Conservation (phyloP, 2,329 filamentous ascomycete genomes). For the Chaetomiaceae sp. region DNA sequence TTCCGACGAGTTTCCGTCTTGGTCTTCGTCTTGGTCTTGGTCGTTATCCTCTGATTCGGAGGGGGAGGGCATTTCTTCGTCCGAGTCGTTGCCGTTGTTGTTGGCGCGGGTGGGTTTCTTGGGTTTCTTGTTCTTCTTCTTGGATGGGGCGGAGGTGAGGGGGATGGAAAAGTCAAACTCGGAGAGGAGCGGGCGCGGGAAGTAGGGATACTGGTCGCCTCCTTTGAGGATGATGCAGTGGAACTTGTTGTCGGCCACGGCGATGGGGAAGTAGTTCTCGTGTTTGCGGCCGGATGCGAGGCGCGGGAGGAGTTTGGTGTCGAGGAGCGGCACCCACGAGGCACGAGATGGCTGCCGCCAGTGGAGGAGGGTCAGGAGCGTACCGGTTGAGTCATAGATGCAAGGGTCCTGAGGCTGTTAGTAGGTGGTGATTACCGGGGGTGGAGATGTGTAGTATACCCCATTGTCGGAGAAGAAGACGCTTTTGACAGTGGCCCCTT, state of each 20-base stretch:
- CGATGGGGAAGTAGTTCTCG: constrained; percentile 92
- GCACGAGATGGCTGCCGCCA: constrained; percentile 86
- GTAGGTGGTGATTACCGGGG: neutral
- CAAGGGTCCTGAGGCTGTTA: constrained; percentile 67
- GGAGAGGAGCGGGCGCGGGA: constrained; percentile 79
- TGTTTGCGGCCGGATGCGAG: constrained; percentile 79
- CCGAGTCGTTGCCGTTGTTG: constrained; percentile 28
- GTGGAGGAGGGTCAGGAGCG: constrained; percentile 80
- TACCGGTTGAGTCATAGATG: constrained; percentile 91
- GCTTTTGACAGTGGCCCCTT: constrained; percentile 67
- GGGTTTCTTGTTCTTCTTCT: constrained; percentile 29
- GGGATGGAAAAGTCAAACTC: constrained; percentile 93
- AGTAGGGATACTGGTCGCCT: constrained; percentile 87
- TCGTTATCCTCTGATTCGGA: constrained; percentile 28
- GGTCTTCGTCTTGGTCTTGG: neutral
- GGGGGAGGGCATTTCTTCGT: constrained; percentile 22
- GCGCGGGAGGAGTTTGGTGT: constrained; percentile 79
- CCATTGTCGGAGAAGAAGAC: constrained; percentile 91
- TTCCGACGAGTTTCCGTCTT: constrained; percentile 39
- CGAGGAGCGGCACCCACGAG: constrained; percentile 85
- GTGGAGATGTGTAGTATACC: constrained; percentile 46
- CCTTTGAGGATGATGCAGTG: constrained; percentile 99
- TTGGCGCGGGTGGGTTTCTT: too few relatives aligned
- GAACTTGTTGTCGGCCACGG: constrained; percentile 85
- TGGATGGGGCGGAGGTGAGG: constrained; percentile 50